Base-by-base conservation (phyloP, 805 yeast genomes). In the Candida maesae region DNA sequence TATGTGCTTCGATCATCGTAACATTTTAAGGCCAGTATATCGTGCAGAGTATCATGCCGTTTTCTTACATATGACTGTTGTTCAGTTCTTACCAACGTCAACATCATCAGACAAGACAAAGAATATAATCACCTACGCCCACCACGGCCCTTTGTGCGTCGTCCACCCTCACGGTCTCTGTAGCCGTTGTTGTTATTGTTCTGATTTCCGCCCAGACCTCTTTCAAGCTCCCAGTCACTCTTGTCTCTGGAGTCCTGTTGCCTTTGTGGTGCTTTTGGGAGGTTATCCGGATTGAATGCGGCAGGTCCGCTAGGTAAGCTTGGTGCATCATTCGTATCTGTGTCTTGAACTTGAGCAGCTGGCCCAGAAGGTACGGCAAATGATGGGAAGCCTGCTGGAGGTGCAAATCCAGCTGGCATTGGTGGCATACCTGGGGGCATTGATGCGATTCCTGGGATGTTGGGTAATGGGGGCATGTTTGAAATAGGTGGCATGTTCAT, bases 401-500 rank as follows among this genome's bases (percentile, higher is more conserved):
- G 39, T 5, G 39, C 31, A n/a, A 35, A 4, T 2, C 44, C 45
- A 5, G 30, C 11, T 20, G 47, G 43, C 31, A 28, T 28, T 6
- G 10, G 6, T 28, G 31, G 31, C 31, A 28, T 28, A 14, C 18
- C 15, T 26, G 38, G 32, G 12, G n/a, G 16, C 12, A 36, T 28
- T n/a, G 37, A 47, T 12, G 61, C 63, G 44, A 58, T 46, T 31
- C 45, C 46, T 6, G 66, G 63, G 45, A 57, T 42, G n/a, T n/a
- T n/a, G n/a, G n/a, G n/a, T 10, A 49, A 21, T 21, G 24, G 24
- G 10, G 24, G 24, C 24, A n/a, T n/a, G n/a, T n/a, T n/a, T n/a
- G n/a, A n/a, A n/a, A n/a, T n/a, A n/a, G n/a, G 44, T 8, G 61
- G 60, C 55, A 61, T 52, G 7, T 60, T 59, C 55, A 63, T 50